Percentiles rank a stretch among this genome's conserved stretches.
These are phyloP conservation scores for Exidia glandulosa DNA, from an alignment of 768 basidiomycete genomes.

Conservation along the genomic window DNA sequence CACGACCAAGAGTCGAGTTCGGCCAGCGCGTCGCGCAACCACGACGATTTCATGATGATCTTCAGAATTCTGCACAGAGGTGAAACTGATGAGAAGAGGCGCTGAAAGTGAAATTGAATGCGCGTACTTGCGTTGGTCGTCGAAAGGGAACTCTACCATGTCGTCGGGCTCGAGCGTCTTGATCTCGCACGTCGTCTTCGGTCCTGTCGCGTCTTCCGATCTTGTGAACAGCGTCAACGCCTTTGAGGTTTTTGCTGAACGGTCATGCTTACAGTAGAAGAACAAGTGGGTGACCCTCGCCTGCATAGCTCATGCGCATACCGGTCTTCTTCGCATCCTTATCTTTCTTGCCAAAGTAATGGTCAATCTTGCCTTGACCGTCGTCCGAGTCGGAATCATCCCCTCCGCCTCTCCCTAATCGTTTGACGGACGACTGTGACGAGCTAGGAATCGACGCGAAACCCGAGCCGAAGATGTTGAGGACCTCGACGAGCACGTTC, in stretches of 20 bases:
- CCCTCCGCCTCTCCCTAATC: constrained; percentile 38
- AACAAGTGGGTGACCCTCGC: constrained; percentile 66
- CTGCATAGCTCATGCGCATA: constrained; percentile 76
- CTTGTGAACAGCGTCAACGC: constrained; percentile 25
- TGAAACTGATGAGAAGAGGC: constrained; percentile 2
- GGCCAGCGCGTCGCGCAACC: constrained; percentile 85
- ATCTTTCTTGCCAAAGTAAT: constrained; percentile 37
- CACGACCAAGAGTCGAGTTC: constrained; percentile 78
- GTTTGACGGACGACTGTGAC: constrained; percentile 20
- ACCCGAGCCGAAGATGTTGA: constrained; percentile 90
- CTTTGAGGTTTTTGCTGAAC: neutral
- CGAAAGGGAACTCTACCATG: constrained; percentile 68
- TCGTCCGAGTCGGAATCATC: constrained; percentile 33
- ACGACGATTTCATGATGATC: constrained; percentile 88
- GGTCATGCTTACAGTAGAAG: constrained; percentile 57
- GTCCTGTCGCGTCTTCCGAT: constrained; percentile 68
- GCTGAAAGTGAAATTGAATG: neutral
- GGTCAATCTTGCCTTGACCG: constrained; percentile 34
- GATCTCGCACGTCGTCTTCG: constrained; percentile 80
- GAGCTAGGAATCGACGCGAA: constrained; percentile 24
- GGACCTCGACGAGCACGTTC: constrained; percentile 72
- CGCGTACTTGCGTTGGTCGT: constrained; percentile 48
- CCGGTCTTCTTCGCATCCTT: constrained; percentile 58
- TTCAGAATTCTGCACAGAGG: constrained; percentile 55
- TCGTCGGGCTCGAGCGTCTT: constrained; percentile 78